These are phyloP conservation scores for Fusarium sarcochroum DNA, from an alignment of 2,329 filamentous ascomycete species.

Conservation along the genomic window DNA sequence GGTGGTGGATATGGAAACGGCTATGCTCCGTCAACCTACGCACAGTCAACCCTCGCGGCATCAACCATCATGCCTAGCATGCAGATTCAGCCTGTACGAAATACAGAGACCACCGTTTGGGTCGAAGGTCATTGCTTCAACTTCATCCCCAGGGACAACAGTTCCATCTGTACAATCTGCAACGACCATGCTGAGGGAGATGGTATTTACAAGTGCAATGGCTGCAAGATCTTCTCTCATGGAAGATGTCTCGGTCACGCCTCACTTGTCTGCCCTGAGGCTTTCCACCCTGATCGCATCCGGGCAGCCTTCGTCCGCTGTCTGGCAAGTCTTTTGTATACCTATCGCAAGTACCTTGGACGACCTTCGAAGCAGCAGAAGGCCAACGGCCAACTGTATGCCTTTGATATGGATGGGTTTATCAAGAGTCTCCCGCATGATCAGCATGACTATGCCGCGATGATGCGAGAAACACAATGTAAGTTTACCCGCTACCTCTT, in stretches of 20 bases:
- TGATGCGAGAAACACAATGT: slow-evolving; percentile 79
- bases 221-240: slow-evolving; percentile 72
- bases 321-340: slow-evolving; percentile 75
- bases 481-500: slow-evolving; percentile 46
- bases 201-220: slow-evolving; percentile 80
- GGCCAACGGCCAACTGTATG: slow-evolving; percentile 70
- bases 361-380: slow-evolving; percentile 73
- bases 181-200: slow-evolving; percentile 81
- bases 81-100: slow-evolving; percentile 82
- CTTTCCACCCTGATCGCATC: slow-evolving; percentile 73
- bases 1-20: slow-evolving; percentile 59
- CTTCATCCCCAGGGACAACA: slow-evolving; percentile 71
- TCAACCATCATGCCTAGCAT: slow-evolving; percentile 90
- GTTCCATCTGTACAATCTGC: slow-evolving; percentile 78
- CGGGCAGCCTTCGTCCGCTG: slow-evolving; percentile 75
- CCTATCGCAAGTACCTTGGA: slow-evolving; percentile 74
- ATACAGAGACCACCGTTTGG: slow-evolving; percentile 86
- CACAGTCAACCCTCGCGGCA: slow-evolving; percentile 86
- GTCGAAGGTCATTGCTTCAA: slow-evolving; percentile 87
- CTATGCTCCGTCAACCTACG: slow-evolving; percentile 87
- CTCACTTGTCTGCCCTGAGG: slow-evolving; percentile 73
- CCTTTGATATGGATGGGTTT: slow-evolving; percentile 76
- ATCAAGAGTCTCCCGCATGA: slow-evolving; percentile 75
- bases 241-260: slow-evolving; percentile 73
- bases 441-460: slow-evolving; percentile 73